Base-by-base conservation (phyloP, 495 filamentous ascomycete genomes). In the Platismatia glauca region DNA sequence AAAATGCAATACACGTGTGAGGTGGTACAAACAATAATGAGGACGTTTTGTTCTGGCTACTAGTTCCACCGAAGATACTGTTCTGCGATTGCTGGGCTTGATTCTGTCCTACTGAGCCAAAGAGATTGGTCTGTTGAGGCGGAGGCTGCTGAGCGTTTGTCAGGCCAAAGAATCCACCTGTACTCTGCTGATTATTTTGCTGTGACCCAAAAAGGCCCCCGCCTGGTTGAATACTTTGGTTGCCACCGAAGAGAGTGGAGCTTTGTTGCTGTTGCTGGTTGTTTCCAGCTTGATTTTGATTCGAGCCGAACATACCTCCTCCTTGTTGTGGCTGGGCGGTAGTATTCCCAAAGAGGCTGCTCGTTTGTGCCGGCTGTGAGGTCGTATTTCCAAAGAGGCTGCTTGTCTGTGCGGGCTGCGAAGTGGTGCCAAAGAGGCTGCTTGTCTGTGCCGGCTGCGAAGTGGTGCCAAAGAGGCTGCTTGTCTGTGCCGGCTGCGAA, bases 371-470 rank as follows among this genome's bases (percentile, higher is more conserved):
- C 38, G 70, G 66, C 59, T 74, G 73, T 18, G 58, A 63, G 63
- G 71, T 22, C 0, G 41, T 64, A 53, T 58, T 66, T 34, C 79
- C 77, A 68, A 83, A 81, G 12, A 79, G 71, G 4, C 55, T 50
- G 27, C 61, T 64, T 65, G 56, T 68, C 62, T 58, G 58, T 44
- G 57, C 8, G 16, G 64, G 43, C 6, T 48, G 43, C 22, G 59
- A 31, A 13, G 2, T 52, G 46, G 22, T 50, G 24, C 48, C 48
- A 52, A 52, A 52, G 24, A 52, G 48, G 15, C 24, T 31, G 7
- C 24, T 15, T 1, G 24, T 52, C 48, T 52, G 48, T 52, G 48
- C 48, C 13, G 48, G 48, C 24, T 52, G 48, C 24, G 62, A 48
- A 62, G 67, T 56, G 70, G n/a, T n/a, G n/a, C n/a, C n/a, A n/a